Base-by-base conservation (phyloP, 768 basidiomycete genomes). In the Boletus subcaerulescens region DNA sequence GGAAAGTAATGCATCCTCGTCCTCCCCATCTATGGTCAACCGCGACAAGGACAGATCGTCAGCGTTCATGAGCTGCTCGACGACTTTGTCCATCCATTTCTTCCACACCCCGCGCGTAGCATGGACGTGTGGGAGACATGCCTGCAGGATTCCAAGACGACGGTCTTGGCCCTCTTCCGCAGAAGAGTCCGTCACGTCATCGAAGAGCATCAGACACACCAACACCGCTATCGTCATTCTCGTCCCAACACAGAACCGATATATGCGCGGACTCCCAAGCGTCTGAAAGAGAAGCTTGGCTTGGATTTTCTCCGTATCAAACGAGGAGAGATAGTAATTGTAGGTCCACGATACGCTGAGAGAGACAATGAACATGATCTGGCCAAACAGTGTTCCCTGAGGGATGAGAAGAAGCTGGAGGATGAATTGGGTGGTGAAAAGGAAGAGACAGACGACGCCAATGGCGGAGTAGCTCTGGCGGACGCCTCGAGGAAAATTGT, bases 341-440 rank as follows among this genome's bases (percentile, higher is more conserved):
- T 73, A 66, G 18, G 40, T 26, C 73, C 70, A 74, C 12, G 70
- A 71, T 4, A 59, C 61, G 18, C 48, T 53, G 39, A 73, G 57
- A 5, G 67, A 65, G 44, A 52, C 5, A 26, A 73, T 42, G 48
- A 73, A 71, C 66, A 73, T 64, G 53, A 66, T 55, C 54, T 71
- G 69, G 22, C 71, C 68, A 32, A 73, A 70, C 4, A 71, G 46
- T 5, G 60, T 57, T n/a, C 64, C 66, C 32, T 70, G 68, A 1
- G 71, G 71, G 26, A 71, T 61, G 50, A 73, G 63, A 40, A 73
- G 60, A 35, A 73, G 61, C 53, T 73, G 68, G 22, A 61, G 53
- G 43, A 73, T 55, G 56, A 70, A 67, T 32, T 74, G 66, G 31
- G 53, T 46, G 18, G 62, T 61, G 45, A 70, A 60, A 11, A 73